Evolutionary conservation across 305 asterid species (phyloP).

Genomic region (Solanum chacoense): DNA sequence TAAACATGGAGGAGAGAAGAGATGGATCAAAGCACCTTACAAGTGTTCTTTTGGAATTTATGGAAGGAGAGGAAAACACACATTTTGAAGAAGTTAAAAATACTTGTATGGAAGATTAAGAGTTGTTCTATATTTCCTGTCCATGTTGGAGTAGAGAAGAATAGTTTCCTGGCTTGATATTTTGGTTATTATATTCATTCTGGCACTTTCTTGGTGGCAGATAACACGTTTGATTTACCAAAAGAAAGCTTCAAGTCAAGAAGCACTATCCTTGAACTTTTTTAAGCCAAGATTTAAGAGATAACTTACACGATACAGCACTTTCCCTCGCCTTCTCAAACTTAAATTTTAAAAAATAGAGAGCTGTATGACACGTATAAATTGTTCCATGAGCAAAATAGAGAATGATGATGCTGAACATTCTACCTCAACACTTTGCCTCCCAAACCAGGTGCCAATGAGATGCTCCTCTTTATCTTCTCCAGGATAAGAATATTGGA

Average conservation of each 20-base stretch:
- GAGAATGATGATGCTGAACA: constrained; percentile 8
- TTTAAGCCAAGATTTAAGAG: background rate
- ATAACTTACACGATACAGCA: background rate
- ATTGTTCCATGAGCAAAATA: background rate
- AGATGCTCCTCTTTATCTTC: constrained; percentile 81
- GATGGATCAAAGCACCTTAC: background rate
- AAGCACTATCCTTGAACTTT: background rate
- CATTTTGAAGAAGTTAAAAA: background rate
- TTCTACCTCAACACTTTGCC: constrained; percentile 77
- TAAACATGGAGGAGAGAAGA: background rate
- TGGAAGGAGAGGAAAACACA: background rate
- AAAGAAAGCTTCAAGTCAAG: background rate
- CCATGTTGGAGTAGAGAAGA: background rate
- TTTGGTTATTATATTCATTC: background rate
- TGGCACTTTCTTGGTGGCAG: background rate
- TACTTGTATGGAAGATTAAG: background rate
- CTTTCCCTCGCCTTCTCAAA: background rate
- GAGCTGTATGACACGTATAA: background rate
- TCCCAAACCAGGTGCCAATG: constrained; percentile 97
- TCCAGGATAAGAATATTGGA: constrained; percentile 84
- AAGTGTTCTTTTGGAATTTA: background rate
- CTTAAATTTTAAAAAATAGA: background rate
- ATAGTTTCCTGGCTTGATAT: background rate
- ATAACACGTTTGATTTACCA: background rate
- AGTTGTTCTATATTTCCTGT: background rate